Conservation (phyloP, 2,329 filamentous ascomycete species). For the Pseudogymnoascus sp. region DNA sequence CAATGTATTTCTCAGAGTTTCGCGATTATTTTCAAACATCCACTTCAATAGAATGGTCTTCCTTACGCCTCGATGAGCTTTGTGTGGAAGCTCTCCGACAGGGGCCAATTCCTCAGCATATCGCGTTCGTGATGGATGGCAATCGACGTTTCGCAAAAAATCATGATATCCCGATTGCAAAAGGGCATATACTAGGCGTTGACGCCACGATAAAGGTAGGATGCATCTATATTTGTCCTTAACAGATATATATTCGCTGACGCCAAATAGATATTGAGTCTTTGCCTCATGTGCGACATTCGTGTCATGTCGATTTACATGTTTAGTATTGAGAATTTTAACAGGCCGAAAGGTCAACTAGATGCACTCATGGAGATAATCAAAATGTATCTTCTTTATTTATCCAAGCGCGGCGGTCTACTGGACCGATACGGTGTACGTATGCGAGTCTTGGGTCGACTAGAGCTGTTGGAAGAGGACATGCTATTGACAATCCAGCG, state of each 20-base stretch:
- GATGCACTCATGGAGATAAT: background rate
- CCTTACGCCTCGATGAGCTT: constrained; percentile 54
- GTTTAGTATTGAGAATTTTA: background rate
- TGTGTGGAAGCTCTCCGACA: constrained; percentile 78
- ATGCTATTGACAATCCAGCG: background rate
- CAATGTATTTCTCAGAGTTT: too few relatives aligned
- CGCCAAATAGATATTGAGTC: background rate
- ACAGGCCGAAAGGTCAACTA: background rate
- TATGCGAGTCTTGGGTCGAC: background rate
- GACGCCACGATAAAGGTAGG: constrained; percentile 74
- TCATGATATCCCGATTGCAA: constrained; percentile 84
- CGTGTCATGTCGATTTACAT: background rate
- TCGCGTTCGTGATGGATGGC: constrained; percentile 95
- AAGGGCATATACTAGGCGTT: constrained; percentile 86
- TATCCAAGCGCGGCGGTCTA: background rate
- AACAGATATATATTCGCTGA: background rate
- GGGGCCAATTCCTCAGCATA: constrained; percentile 80
- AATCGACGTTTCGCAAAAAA: constrained; percentile 80
- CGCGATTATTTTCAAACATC: too few relatives aligned
- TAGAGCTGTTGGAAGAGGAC: background rate
- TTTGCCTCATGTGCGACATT: background rate
- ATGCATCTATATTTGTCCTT: background rate
- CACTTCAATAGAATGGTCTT: constrained; percentile 43
- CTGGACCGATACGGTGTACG: background rate
- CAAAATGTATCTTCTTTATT: background rate